Percentiles rank a stretch among this genome's conserved stretches.
These are phyloP conservation scores for Colletotrichum destructivum DNA, from an alignment of 2,329 filamentous ascomycete genomes.

Conservation along the genomic window DNA sequence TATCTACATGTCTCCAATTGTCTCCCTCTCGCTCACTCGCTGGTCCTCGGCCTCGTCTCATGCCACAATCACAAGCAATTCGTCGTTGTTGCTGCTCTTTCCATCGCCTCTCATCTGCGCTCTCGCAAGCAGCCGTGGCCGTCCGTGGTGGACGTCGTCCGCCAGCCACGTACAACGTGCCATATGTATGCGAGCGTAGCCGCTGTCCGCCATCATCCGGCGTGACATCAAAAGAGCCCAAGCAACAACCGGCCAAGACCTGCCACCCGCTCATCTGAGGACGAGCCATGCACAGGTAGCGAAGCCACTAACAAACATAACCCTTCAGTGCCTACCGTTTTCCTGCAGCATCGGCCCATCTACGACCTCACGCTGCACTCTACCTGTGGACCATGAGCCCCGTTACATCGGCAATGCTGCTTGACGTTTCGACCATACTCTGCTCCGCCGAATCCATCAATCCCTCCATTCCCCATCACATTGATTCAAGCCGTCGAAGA, in stretches of 20 bases:
- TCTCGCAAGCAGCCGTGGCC: not conserved
- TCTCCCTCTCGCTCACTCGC: not conserved
- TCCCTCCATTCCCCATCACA: not conserved
- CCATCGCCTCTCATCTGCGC: constrained; percentile 9
- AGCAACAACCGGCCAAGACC: too few species aligned
- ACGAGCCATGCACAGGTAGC: not conserved
- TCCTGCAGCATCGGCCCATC: not conserved
- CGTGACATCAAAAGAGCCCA: too few species aligned
- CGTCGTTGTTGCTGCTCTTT: not conserved
- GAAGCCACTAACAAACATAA: not conserved
- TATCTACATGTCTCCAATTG: too few species aligned
- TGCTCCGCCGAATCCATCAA: not conserved
- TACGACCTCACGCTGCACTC: constrained; percentile 2
- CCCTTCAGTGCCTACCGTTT: not conserved
- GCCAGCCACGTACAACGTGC: not conserved
- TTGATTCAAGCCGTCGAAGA: not conserved
- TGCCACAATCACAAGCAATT: constrained; percentile 17
- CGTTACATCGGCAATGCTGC: not conserved
- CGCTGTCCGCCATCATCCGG: too few species aligned
- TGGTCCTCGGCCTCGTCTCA: constrained; percentile 6
- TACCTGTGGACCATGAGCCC: not conserved
- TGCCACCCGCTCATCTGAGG: not conserved
- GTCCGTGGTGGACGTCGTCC: not conserved
- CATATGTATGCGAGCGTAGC: not conserved
- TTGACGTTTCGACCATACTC: constrained; percentile 2